Conservation (phyloP, 2,329 filamentous ascomycete genomes). For the Diplocarpon mali region DNA sequence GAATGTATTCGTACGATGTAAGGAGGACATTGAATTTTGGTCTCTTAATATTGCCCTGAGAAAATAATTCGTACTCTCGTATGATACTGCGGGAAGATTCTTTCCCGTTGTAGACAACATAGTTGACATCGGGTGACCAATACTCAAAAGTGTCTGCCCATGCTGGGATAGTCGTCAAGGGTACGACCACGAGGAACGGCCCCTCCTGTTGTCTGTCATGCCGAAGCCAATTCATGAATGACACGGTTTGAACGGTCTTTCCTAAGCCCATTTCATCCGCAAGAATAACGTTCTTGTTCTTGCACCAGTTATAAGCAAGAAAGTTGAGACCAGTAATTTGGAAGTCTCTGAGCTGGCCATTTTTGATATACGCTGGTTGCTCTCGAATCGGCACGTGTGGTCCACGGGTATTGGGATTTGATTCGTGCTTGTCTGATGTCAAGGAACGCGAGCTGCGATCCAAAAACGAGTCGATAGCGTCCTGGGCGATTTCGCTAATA, state of each 20-base stretch:
- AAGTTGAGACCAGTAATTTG: conserved; percentile 94
- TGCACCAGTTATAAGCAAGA: conserved; percentile 89
- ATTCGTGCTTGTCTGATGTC: conserved; percentile 67
- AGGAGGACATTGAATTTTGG: conserved; percentile 96
- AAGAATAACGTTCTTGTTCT: conserved; percentile 88
- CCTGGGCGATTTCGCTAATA: conserved; percentile 68
- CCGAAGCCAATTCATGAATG: conserved; percentile 93
- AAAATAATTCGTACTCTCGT: conserved; percentile 77
- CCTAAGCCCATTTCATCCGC: conserved; percentile 98
- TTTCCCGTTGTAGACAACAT: conserved; percentile 91
- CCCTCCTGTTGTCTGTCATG: conserved; percentile 85
- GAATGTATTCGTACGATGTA: conserved; percentile 94
- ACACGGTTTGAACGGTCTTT: conserved; percentile 95
- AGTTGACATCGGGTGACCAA: conserved; percentile 94
- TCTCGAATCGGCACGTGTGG: conserved; percentile 60
- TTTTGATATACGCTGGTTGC: conserved; percentile 76
- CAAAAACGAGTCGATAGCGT: conserved; percentile 83
- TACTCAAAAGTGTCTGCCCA: conserved; percentile 97
- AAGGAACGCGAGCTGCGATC: conserved; percentile 75
- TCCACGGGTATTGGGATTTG: conserved; percentile 63
- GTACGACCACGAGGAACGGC: conserved; percentile 93
- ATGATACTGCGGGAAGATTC: conserved; percentile 79
- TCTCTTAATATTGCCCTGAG: conserved; percentile 76
- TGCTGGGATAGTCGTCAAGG: conserved; percentile 90
- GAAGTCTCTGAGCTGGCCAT: conserved; percentile 80